phyloP scores from a whole-genome alignment of 352 stramenopile species.

The Pythium insidiosum region DNA sequence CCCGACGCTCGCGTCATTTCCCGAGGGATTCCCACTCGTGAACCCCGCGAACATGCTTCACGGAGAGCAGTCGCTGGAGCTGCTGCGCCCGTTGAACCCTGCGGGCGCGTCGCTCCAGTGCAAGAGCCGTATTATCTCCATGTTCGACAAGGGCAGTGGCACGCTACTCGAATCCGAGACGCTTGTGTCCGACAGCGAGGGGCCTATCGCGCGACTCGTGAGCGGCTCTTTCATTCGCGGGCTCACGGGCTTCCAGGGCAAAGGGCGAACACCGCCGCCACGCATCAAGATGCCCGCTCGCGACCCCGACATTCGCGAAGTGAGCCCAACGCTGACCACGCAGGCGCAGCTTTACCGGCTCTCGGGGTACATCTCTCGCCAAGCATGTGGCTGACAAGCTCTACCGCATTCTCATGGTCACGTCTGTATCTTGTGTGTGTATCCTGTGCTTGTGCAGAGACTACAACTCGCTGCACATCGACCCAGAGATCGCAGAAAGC shows the following conservation, averaged over 20 bases:
- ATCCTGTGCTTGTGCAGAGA: slow-evolving; percentile 48
- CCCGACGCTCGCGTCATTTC: slow-evolving; percentile 40
- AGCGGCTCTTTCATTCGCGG: slow-evolving; percentile 79
- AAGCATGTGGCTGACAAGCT: background rate
- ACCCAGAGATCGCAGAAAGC: slow-evolving; percentile 73
- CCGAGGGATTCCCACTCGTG: slow-evolving; percentile 61
- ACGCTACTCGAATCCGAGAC: slow-evolving; percentile 84
- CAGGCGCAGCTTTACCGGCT: slow-evolving; percentile 91
- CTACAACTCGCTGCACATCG: slow-evolving; percentile 94
- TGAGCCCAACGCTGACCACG: slow-evolving; percentile 57
- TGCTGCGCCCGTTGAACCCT: slow-evolving; percentile 59
- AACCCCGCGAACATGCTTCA: slow-evolving; percentile 84
- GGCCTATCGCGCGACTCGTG: slow-evolving; percentile 60
- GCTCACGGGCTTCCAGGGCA: slow-evolving; percentile 65
- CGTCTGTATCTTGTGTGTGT: too few relatives aligned
- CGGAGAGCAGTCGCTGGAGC: slow-evolving; percentile 80
- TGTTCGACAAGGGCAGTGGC: slow-evolving; percentile 77
- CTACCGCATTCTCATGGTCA: too few relatives aligned
- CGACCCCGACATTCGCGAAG: slow-evolving; percentile 46
- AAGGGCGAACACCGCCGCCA: slow-evolving; percentile 49
- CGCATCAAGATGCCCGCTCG: slow-evolving; percentile 72
- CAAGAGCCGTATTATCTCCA: slow-evolving; percentile 69
- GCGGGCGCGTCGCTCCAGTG: slow-evolving; percentile 39
- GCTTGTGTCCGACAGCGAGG: slow-evolving; percentile 60
- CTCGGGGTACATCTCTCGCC: slow-evolving; percentile 50